Conservation (phyloP, 2,329 filamentous ascomycete species). For the Scedosporium boydii region DNA sequence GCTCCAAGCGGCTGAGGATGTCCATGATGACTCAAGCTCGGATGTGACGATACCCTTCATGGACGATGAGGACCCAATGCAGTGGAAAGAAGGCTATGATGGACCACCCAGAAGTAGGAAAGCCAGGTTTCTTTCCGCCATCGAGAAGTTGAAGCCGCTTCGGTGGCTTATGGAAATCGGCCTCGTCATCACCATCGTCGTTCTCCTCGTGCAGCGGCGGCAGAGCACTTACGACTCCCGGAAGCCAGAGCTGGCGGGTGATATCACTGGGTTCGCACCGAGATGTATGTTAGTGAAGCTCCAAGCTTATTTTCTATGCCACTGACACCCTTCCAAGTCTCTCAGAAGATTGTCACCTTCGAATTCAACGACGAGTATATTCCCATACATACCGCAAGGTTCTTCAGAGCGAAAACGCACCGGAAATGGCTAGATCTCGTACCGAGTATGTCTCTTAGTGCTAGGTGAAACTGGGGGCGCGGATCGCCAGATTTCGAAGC, state of each 20-base stretch:
- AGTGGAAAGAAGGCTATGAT: slow-evolving; percentile 2
- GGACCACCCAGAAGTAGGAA: not conserved
- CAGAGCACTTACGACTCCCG: slow-evolving; percentile 8
- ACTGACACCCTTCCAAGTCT: slow-evolving; percentile 16
- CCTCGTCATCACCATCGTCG: slow-evolving; percentile 24
- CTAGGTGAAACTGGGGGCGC: not conserved
- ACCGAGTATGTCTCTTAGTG: slow-evolving; percentile 16
- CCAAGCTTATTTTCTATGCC: not conserved
- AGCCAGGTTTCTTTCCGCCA: not conserved
- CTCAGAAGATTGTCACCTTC: slow-evolving; percentile 28
- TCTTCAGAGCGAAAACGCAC: slow-evolving; percentile 24
- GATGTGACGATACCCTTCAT: slow-evolving; percentile 3
- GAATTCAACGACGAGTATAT: slow-evolving; percentile 24
- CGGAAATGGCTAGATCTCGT: slow-evolving; percentile 28
- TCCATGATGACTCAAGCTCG: not conserved
- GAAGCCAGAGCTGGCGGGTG: slow-evolving; percentile 21
- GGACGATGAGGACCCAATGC: not conserved
- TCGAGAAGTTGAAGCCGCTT: not conserved
- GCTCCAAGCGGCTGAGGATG: not conserved
- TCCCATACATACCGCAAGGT: slow-evolving; percentile 27
- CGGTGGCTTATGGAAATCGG: slow-evolving; percentile 23
- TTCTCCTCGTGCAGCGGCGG: slow-evolving; percentile 22
- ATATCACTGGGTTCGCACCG: slow-evolving; percentile 30
- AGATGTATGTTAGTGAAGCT: slow-evolving; percentile 16
- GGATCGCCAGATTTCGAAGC: not conserved